These are phyloP conservation scores for Teunomyces lycoperdinae DNA, from an alignment of 805 yeast genomes.

Conservation along the genomic window DNA sequence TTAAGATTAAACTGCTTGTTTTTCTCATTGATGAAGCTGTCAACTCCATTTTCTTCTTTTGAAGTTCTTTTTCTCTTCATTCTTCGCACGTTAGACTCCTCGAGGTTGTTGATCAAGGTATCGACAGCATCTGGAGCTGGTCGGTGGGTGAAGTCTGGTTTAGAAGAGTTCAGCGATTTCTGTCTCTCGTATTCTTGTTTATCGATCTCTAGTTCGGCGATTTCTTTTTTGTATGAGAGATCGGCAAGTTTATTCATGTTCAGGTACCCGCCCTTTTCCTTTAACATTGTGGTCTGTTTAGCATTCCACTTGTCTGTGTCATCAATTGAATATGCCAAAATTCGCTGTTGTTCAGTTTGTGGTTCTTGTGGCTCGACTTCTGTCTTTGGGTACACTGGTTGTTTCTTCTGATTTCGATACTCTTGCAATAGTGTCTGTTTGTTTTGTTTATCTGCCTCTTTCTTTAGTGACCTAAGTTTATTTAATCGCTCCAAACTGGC, in stretches of 20 bases:
- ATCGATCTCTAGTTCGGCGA: constrained; percentile 34
- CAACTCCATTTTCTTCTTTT: constrained; percentile 31
- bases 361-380: constrained; percentile 11
- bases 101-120: constrained; percentile 29
- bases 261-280: constrained; percentile 37
- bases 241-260: constrained; percentile 59
- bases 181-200: constrained; percentile 42
- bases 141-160: constrained; percentile 21
- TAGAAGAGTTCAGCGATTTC: constrained; percentile 16
- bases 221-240: constrained; percentile 54
- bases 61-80: constrained; percentile 36
- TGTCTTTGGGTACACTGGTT: constrained; percentile 32
- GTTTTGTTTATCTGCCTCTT: constrained; percentile 15
- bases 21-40: constrained; percentile 61
- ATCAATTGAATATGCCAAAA: constrained; percentile 44
- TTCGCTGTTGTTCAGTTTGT: constrained; percentile 8
- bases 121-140: constrained; percentile 31
- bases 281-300: constrained; percentile 19
- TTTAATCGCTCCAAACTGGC: constrained; percentile 9
- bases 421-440: constrained; percentile 16
- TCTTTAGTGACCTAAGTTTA: constrained; percentile 14
- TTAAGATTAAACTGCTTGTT: constrained; percentile 74
- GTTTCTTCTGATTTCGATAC: constrained; percentile 12
- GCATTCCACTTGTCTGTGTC: constrained; percentile 64
- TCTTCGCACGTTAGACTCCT: constrained; percentile 34